Conservation (phyloP, 2,329 filamentous ascomycete species). For the Diaporthe sp. region DNA sequence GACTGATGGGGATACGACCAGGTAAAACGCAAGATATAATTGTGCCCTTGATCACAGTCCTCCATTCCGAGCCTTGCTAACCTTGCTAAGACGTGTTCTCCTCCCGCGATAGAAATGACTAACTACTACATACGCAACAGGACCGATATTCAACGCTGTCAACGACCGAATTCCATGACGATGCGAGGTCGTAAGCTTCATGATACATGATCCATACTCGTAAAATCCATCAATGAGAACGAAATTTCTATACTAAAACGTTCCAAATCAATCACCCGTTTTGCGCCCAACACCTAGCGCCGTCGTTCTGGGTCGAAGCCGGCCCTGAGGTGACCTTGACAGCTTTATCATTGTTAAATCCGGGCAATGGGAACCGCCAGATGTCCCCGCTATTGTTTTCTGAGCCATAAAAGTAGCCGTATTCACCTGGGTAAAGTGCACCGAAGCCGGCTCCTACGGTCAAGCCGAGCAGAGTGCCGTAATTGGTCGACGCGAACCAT, state of each 20-base stretch:
- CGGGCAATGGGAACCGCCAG: slow-evolving; percentile 18
- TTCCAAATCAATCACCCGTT: background rate
- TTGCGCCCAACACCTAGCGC: slow-evolving; percentile 25
- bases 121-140: background rate
- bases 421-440: slow-evolving; percentile 14
- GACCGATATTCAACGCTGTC: background rate
- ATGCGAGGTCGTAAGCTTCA: slow-evolving; percentile 18
- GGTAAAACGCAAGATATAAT: background rate
- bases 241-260: background rate
- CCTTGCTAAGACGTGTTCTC: background rate
- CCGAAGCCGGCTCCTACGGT: background rate
- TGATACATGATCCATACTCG: background rate
- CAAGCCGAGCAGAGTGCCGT: slow-evolving; percentile 7
- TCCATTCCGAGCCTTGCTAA: background rate
- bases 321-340: background rate
- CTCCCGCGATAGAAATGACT: background rate
- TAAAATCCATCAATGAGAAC: background rate
- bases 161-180: background rate
- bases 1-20: background rate
- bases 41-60: background rate
- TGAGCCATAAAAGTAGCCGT: slow-evolving; percentile 15
- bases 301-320: background rate
- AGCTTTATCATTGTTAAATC: background rate
- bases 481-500: slow-evolving; percentile 18
- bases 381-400: background rate